Evolutionary conservation across 1,139 yeast genomes (phyloP).

Genomic region (Sugiyamaella grinbergsii): DNA sequence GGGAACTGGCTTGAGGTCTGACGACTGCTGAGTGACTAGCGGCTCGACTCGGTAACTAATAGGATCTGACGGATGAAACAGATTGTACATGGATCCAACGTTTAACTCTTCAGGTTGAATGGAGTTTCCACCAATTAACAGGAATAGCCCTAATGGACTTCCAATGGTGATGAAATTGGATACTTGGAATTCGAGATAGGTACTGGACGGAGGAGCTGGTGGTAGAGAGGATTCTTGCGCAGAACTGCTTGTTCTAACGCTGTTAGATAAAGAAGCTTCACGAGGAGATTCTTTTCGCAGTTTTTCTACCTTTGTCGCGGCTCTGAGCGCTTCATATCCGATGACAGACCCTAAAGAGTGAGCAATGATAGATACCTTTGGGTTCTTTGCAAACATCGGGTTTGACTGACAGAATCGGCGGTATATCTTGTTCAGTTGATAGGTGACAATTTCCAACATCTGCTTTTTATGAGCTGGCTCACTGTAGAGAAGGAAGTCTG

Average conservation of each 20-base stretch:
- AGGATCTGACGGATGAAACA: slow-evolving; percentile 89
- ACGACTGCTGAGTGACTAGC: slow-evolving; percentile 57
- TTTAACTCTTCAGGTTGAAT: slow-evolving; percentile 31
- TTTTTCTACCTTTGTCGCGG: slow-evolving; percentile 18
- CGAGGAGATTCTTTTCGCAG: slow-evolving; percentile 14
- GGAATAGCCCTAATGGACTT: slow-evolving; percentile 84
- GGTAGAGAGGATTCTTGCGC: slow-evolving; percentile 21
- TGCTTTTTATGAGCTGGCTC: slow-evolving; percentile 65
- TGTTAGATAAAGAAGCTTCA: slow-evolving; percentile 18
- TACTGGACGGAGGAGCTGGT: slow-evolving; percentile 30
- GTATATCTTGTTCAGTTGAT: slow-evolving; percentile 64
- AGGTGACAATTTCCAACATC: slow-evolving; percentile 61
- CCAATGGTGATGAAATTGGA: slow-evolving; percentile 78
- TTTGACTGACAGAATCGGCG: slow-evolving; percentile 58
- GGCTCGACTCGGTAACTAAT: slow-evolving; percentile 89
- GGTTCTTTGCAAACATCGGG: slow-evolving; percentile 61
- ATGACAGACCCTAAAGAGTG: slow-evolving; percentile 90
- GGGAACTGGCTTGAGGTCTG: slow-evolving; percentile 60
- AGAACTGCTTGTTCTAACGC: slow-evolving; percentile 19
- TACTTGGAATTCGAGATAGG: slow-evolving; percentile 63
- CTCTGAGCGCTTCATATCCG: slow-evolving; percentile 62
- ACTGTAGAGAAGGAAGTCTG: slow-evolving; percentile 80
- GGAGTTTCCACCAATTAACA: slow-evolving; percentile 43
- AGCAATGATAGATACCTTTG: slow-evolving; percentile 78
- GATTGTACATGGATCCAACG: slow-evolving; percentile 65